A percentile compares a stretch with the other conserved stretches of the same genome.
Conservation (phyloP, 768 basidiomycete species). For the Boletus edulis region DNA sequence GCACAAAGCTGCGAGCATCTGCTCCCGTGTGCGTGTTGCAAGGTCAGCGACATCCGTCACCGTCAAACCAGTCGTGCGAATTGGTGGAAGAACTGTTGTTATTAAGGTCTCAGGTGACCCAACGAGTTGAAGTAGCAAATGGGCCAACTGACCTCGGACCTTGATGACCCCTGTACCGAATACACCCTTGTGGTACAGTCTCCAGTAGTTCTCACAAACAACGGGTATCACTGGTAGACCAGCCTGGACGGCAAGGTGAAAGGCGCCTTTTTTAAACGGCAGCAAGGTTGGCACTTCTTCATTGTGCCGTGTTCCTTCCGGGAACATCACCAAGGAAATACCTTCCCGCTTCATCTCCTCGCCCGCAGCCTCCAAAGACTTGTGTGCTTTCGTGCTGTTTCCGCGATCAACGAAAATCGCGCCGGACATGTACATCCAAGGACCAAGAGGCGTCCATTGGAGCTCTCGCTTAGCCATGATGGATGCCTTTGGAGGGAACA, state of each 20-base stretch:
- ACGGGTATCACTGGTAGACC: constrained; percentile 90
- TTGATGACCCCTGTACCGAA: constrained; percentile 77
- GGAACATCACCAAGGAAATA: constrained; percentile 90
- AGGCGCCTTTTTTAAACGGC: constrained; percentile 97
- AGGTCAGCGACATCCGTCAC: constrained; percentile 69
- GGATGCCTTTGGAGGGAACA: constrained; percentile 77
- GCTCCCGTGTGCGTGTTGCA: constrained; percentile 60
- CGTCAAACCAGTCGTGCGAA: constrained; percentile 71
- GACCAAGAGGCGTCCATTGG: constrained; percentile 83
- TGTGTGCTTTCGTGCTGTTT: constrained; percentile 70
- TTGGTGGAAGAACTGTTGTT: constrained; percentile 80
- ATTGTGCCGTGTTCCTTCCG: constrained; percentile 89
- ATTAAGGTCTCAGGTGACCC: not conserved
- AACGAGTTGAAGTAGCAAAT: not conserved
- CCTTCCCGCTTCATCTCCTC: constrained; percentile 68
- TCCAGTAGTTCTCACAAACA: constrained; percentile 92
- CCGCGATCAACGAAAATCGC: constrained; percentile 91
- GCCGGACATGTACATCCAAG: constrained; percentile 86
- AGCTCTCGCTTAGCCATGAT: constrained; percentile 95
- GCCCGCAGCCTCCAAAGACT: constrained; percentile 74
- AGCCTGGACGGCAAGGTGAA: constrained; percentile 91
- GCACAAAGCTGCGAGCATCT: constrained; percentile 76
- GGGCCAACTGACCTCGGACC: constrained; percentile 57
- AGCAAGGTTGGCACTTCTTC: constrained; percentile 63
- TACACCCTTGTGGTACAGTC: constrained; percentile 72